These are phyloP conservation scores for Camellia japonica DNA, from an alignment of 148 eudicot genomes.

Conservation along the genomic window DNA sequence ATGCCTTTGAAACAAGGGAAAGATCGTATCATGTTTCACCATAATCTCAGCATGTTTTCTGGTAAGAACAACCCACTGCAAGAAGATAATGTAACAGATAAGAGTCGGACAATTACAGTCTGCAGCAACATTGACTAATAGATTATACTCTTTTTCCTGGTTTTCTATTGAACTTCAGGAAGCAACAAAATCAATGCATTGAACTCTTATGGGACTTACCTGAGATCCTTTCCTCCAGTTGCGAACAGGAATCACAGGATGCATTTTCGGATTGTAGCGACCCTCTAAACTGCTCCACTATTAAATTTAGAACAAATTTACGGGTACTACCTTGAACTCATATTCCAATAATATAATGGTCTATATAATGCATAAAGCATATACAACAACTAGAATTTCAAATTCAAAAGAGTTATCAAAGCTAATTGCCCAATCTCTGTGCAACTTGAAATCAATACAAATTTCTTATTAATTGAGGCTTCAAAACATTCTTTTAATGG, in stretches of 20 bases:
- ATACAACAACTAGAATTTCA: no score
- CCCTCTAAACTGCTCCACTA: no score
- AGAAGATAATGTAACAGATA: constrained; percentile 20
- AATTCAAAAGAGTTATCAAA: no score
- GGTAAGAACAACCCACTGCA: constrained; percentile 88
- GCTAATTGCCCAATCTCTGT: neutral
- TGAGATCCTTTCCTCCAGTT: constrained; percentile 98
- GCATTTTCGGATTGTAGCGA: constrained; percentile 79
- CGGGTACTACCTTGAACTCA: no score
- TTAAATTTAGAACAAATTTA: no score
- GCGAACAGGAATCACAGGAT: constrained; percentile 64
- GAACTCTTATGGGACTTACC: constrained; percentile 30
- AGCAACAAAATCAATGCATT: neutral
- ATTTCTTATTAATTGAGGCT: neutral
- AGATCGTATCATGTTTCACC: constrained; percentile 60
- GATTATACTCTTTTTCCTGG: neutral
- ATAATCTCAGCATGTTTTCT: constrained; percentile 84
- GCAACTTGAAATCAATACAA: neutral
- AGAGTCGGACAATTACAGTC: constrained; percentile 11
- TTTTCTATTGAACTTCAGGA: neutral
- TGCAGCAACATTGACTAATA: neutral
- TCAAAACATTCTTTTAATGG: no score
- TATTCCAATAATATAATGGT: no score
- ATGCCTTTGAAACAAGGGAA: constrained; percentile 71
- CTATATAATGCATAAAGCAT: no score